These are phyloP conservation scores for Mrakia blollopis DNA, from an alignment of 768 basidiomycete genomes.

Conservation along the genomic window DNA sequence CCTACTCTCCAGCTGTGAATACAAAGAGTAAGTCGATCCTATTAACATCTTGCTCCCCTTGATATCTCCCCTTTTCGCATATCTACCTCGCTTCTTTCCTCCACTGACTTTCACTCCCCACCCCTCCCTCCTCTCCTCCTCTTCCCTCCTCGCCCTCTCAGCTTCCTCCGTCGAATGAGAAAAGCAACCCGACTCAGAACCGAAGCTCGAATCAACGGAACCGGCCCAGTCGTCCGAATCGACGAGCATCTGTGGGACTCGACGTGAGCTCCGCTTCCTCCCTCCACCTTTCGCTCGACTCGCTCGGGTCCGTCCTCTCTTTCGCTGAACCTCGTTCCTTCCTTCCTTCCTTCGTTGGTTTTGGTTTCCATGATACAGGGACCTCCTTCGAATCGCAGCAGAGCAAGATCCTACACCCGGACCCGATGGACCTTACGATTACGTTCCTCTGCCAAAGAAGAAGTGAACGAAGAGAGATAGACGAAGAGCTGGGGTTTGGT, in stretches of 20 bases:
- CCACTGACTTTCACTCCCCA: neutral
- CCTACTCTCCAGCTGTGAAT: neutral
- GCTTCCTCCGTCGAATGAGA: constrained; percentile 16
- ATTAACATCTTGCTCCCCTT: neutral
- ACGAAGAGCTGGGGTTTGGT: neutral
- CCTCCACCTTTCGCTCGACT: neutral
- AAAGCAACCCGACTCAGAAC: neutral
- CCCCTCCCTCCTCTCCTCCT: neutral
- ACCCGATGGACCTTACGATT: neutral
- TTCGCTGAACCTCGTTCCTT: neutral
- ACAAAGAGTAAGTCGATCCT: constrained; percentile 20
- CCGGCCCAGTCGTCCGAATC: neutral
- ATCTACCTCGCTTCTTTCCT: neutral
- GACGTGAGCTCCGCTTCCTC: neutral
- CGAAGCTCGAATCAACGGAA: neutral
- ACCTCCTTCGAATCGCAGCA: neutral
- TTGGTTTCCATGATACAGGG: neutral
- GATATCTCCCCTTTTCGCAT: no score
- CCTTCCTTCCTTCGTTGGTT: neutral
- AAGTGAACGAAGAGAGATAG: neutral
- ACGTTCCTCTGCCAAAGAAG: neutral
- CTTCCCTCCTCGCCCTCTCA: no score
- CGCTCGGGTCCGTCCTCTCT: neutral
- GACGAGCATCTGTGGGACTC: neutral
- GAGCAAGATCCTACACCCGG: neutral